Evolutionary conservation across 2,329 filamentous ascomycete genomes (phyloP), one percentile per base, ranked within the genome.

Genomic region (Colletotrichum orbiculare): DNA sequence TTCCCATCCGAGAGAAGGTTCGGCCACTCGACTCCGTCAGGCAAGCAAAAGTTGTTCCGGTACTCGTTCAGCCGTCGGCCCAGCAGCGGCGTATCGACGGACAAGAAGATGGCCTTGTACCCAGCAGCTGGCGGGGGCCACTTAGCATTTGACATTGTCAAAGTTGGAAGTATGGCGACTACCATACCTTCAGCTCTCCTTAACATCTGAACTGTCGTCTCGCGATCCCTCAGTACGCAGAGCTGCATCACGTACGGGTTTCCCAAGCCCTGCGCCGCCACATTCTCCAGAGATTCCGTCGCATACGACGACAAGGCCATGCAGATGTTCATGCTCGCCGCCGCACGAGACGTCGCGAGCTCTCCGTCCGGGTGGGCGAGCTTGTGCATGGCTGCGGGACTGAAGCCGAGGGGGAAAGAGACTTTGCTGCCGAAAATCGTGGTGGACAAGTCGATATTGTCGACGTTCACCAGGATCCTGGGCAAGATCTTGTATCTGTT

Each of bases 311-410:
- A 84, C 11, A 86, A 72, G 1, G 77, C 82, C 82, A 85, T 85
- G 64, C 75, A 45, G 8, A 60, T 52, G 39, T 53, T 60, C 48
- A 53, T 15, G 15, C 53, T 60, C 5, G 56, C 71, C 2, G 83
- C 85, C 0, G 84, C 79, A 0, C 85, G 85, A 4, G 81, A 79
- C 0, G 82, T 84, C 1, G 78, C 85, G 2, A 81, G 60, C 67
- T 87, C 84, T 7, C 84, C 84, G 38, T 85, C 82, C 0, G 77
- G 75, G 67, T 86, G 84, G 1, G 83, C 84, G n/a, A 86, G 75
- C 43, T 79, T 77, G 62, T 86, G 84, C 74, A 85, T 84, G 8
- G 83, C 85, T 1, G 84, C 80, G 0, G 85, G 85, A n/a, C 81
- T 80, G 43, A 88, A 81, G 10, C 83, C 83, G 2, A 89, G 74